A percentile compares a stretch with the other conserved stretches of the same genome.
These are phyloP conservation scores for Hordeum vulgare DNA, from an alignment of 176 grass and related monocot genomes.

Conservation along the genomic window MorexV3_pseudomolecules_assembly NC_058523.1:118463379-118463878, in stretches of 20 bases:
- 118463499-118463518: slow-evolving; percentile 98
- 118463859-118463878: not conserved
- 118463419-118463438: not conserved
- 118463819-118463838: not conserved
- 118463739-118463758: not conserved
- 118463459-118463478: slow-evolving; percentile 36
- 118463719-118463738: slow-evolving; percentile 32
- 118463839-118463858: not conserved
- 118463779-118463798: not conserved
- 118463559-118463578: slow-evolving; percentile 94
- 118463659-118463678: slow-evolving; percentile 5
- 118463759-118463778: not conserved
- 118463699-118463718: slow-evolving; percentile 18
- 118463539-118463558: slow-evolving; percentile 82
- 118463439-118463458: not conserved
- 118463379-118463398: not conserved
- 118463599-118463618: slow-evolving; percentile 68
- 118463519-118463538: slow-evolving; percentile 74
- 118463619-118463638: not conserved
- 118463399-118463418: not conserved
- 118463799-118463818: not conserved
- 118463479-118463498: slow-evolving; percentile 99
- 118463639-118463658: not conserved
- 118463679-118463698: not conserved
- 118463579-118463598: slow-evolving; percentile 84